phyloP scores from a whole-genome alignment of 78 protist genomes.

The Dictyostelium discoideum region DNA sequence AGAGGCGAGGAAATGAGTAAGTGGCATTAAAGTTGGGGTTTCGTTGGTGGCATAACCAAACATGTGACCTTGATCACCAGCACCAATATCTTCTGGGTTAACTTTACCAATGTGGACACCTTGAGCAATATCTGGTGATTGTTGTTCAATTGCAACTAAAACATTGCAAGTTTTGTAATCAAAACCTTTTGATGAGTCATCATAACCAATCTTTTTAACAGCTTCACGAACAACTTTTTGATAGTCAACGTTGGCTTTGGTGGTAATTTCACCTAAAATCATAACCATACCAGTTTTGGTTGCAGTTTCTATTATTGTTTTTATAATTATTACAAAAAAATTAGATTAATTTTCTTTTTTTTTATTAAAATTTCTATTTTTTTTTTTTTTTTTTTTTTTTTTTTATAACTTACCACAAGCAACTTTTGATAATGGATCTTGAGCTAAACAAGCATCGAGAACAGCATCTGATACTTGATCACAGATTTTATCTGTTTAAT shows the following conservation, averaged over 20 bases:
- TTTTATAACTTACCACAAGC: slow-evolving; percentile 92
- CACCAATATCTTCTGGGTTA: slow-evolving; percentile 96
- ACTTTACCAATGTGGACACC: slow-evolving; percentile 95
- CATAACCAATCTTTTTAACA: slow-evolving; percentile 98
- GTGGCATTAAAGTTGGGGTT: slow-evolving; percentile 97
- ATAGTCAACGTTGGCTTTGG: slow-evolving; percentile 98
- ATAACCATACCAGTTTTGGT: slow-evolving; percentile 98
- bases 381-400: neutral
- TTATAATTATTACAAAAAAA: neutral
- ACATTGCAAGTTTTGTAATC: slow-evolving; percentile 99
- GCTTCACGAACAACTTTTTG: slow-evolving; percentile 97
- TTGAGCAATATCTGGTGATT: slow-evolving; percentile 99
- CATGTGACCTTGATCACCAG: slow-evolving; percentile 99
- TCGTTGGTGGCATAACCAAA: slow-evolving; percentile 99
- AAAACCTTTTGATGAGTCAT: slow-evolving; percentile 93
- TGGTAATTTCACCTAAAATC: slow-evolving; percentile 99
- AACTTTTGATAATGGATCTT: slow-evolving; percentile 98
- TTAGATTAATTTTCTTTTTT: neutral
- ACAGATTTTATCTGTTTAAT: slow-evolving; percentile 97
- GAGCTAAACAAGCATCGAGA: slow-evolving; percentile 99
- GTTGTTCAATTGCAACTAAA: slow-evolving; percentile 97
- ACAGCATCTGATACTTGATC: slow-evolving; percentile 99
- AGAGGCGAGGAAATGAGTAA: slow-evolving; percentile 96
- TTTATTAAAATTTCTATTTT: too few relatives aligned
- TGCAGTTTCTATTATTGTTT: slow-evolving; percentile 89